A percentile compares a stretch with the other conserved stretches of the same genome.
These are phyloP conservation scores for Peniophora sp. DNA, from an alignment of 1,284 basidiomycete genomes.

Conservation along the genomic window DNA sequence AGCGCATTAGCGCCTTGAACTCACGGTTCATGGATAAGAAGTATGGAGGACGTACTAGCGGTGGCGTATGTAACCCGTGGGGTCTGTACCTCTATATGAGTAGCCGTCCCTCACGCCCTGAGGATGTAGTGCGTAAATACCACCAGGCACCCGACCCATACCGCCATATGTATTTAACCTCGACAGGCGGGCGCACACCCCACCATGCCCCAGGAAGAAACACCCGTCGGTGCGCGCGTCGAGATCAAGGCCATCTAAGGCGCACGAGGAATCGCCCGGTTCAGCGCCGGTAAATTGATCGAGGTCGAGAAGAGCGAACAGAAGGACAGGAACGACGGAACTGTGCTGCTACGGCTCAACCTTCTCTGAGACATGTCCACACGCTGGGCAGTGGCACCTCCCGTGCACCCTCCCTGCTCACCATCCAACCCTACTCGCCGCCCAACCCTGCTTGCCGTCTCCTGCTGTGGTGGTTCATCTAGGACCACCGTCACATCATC, in stretches of 20 bases:
- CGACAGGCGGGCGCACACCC: background rate
- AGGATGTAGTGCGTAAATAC: too few species aligned
- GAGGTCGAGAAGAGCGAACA: conserved; percentile 82
- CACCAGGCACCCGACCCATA: too few species aligned
- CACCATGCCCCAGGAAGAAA: conserved; percentile 19
- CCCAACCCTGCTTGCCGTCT: too few species aligned
- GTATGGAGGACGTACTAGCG: too few species aligned
- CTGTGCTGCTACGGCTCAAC: conserved; percentile 40
- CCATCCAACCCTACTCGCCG: conserved; percentile 27
- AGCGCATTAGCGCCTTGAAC: too few species aligned
- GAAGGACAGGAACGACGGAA: conserved; percentile 95
- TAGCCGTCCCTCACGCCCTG: too few species aligned
- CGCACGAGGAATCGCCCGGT: conserved; percentile 82
- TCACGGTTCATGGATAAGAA: too few species aligned
- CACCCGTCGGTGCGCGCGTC: conserved; percentile 55
- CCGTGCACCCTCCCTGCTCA: conserved; percentile 27
- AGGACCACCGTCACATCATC: conserved; percentile 19
- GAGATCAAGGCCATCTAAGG: conserved; percentile 45
- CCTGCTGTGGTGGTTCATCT: conserved; percentile 31
- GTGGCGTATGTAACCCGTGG: too few species aligned
- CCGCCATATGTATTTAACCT: background rate
- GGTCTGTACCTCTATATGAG: too few species aligned
- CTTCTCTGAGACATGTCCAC: conserved; percentile 28
- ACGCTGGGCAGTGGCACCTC: conserved; percentile 28
- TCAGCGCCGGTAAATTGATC: conserved; percentile 91